Evolutionary conservation across 306 rosid genomes (phyloP).

Genomic region (Luffa acutangula): DNA sequence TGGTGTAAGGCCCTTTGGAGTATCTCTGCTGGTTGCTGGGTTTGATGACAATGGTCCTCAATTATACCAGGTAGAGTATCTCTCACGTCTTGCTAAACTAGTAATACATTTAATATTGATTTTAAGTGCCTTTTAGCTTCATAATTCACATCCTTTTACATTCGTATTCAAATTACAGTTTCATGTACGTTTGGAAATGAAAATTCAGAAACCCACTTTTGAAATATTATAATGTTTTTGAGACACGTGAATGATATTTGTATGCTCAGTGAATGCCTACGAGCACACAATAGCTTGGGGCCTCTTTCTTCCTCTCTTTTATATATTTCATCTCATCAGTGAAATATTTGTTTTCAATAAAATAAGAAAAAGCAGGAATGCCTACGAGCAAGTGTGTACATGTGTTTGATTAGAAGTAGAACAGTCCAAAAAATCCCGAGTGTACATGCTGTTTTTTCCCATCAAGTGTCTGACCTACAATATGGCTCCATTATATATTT

Average conservation of each 20-base stretch:
- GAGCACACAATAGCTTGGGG: not conserved
- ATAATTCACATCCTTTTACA: not conserved
- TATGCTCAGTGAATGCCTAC: not conserved
- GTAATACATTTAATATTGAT: not conserved
- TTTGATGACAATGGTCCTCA: constrained; percentile 91
- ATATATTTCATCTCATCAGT: not conserved
- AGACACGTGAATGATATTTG: not conserved
- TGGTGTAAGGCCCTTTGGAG: constrained; percentile 99
- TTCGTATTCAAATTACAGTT: not conserved
- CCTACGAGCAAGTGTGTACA: not conserved
- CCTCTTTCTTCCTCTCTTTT: not conserved
- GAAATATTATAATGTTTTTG: not conserved
- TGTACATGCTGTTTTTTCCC: not conserved
- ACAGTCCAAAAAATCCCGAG: not conserved
- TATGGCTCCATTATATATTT: not conserved
- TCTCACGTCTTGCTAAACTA: not conserved
- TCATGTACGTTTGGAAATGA: not conserved
- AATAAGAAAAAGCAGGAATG: not conserved
- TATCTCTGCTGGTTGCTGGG: constrained; percentile 85
- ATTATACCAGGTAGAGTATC: constrained; percentile 61
- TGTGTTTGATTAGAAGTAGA: not conserved
- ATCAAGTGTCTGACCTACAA: not conserved
- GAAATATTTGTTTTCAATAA: not conserved
- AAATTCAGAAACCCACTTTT: not conserved
- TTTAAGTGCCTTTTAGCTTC: not conserved